These are phyloP conservation scores for Acanthamoeba lenticulata DNA, from an alignment of 208 protist species.

Conservation along the genomic window DNA sequence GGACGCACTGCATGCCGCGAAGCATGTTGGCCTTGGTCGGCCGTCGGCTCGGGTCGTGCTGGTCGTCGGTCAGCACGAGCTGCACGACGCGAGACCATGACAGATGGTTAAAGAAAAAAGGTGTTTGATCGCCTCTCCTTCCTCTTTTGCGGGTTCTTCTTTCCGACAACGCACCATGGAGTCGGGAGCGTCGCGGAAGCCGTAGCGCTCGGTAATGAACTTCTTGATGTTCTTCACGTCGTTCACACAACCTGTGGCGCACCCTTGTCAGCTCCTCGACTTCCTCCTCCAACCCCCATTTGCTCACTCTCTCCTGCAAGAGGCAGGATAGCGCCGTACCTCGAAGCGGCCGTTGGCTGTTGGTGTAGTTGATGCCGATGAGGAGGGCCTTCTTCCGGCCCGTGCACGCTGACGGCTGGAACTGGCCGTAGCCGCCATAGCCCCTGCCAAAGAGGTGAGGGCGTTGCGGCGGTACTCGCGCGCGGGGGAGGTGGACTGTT, in stretches of 20 bases:
- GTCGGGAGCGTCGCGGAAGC: background rate
- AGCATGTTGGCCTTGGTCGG: conserved; percentile 66
- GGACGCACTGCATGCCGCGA: conserved; percentile 1
- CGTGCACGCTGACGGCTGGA: conserved; percentile 34
- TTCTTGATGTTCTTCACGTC: conserved; percentile 65
- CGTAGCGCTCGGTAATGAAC: conserved; percentile 64
- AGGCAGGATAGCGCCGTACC: background rate
- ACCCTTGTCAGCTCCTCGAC: background rate
- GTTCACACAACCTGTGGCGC: conserved; percentile 50
- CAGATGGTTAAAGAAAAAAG: too few species aligned
- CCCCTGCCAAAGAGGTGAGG: background rate
- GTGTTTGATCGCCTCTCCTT: too few species aligned
- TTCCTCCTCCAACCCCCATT: too few species aligned
- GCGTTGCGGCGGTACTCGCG: background rate
- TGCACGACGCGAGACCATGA: too few species aligned
- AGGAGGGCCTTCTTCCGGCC: conserved; percentile 70
- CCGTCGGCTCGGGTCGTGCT: background rate
- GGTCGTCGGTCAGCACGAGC: conserved; percentile 65
- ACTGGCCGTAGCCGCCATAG: conserved; percentile 21
- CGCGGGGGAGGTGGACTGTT: background rate
- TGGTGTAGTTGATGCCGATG: conserved; percentile 69
- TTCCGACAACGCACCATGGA: conserved; percentile 60
- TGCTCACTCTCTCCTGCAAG: background rate
- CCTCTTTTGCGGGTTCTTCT: too few species aligned
- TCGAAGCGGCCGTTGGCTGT: background rate